These are phyloP conservation scores for Coriaria nepalensis DNA, from an alignment of 306 rosid species.

Conservation along the genomic window DNA sequence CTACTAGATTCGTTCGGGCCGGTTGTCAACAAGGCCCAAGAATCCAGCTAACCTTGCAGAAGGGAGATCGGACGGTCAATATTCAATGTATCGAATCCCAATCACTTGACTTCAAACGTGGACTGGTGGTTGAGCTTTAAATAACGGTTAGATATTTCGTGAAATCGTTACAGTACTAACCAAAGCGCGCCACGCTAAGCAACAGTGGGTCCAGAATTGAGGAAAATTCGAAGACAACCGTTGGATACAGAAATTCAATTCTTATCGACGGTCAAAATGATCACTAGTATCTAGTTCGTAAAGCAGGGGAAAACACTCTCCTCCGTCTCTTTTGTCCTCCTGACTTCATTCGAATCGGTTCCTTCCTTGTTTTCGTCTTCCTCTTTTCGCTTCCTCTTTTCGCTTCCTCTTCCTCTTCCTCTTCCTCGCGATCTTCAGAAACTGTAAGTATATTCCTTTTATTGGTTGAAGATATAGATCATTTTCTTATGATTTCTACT, in stretches of 20 bases:
- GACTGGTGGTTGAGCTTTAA: conserved; percentile 12
- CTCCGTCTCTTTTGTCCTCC: not conserved
- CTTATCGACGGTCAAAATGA: not conserved
- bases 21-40: too few species aligned
- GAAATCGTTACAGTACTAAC: not conserved
- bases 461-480: too few species aligned
- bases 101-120: not conserved
- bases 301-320: not conserved
- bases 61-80: too few species aligned
- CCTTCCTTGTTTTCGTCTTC: conserved; percentile 6
- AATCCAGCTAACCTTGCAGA: too few species aligned
- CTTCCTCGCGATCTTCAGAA: not conserved
- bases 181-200: not conserved
- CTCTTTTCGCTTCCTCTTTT: not conserved
- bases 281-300: not conserved
- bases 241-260: not conserved
- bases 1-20: too few species aligned
- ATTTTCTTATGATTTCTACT: too few species aligned
- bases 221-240: not conserved
- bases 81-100: too few species aligned
- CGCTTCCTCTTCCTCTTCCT: not conserved
- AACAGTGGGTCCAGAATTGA: not conserved
- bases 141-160: not conserved
- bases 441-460: conserved; percentile 5
- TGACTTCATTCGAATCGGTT: not conserved